phyloP scores from a whole-genome alignment of 345 rosid species.

The Populus nigra region DNA sequence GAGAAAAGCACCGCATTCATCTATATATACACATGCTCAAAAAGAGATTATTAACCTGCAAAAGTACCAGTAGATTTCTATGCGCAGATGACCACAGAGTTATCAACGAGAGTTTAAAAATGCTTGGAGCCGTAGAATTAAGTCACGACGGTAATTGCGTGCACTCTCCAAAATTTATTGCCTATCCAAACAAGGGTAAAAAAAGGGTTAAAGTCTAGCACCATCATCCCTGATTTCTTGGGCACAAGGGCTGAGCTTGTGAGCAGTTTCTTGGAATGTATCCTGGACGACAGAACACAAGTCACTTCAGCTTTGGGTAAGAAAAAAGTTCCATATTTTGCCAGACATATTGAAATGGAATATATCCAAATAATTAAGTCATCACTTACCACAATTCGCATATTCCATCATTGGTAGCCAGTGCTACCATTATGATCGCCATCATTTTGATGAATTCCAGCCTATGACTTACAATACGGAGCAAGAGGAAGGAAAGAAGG shows the following conservation, averaged over 20 bases:
- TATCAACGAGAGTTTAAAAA: not conserved
- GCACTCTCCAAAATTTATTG: not conserved
- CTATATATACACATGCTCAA: not conserved
- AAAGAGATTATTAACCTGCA: not conserved
- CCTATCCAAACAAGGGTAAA: not conserved
- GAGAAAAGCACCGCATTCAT: not conserved
- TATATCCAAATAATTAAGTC: not conserved
- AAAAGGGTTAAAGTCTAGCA: not conserved
- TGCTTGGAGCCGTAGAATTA: not conserved
- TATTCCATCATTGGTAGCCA: not conserved
- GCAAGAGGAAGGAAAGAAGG: conserved; percentile 31
- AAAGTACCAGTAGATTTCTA: not conserved
- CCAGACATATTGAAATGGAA: not conserved
- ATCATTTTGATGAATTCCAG: conserved; percentile 3
- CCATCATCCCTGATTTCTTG: conserved; percentile 4
- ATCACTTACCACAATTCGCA: not conserved
- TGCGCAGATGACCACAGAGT: not conserved
- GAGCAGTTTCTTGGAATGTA: not conserved
- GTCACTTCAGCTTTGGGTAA: not conserved
- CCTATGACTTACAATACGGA: conserved; percentile 28
- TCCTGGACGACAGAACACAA: not conserved
- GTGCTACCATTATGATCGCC: conserved; percentile 5
- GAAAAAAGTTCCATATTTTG: not conserved
- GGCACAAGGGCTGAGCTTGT: not conserved
- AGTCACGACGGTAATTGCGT: not conserved